Evolutionary conservation across 352 stramenopile species (phyloP).

Genomic region (Aphanomyces astaci): DNA sequence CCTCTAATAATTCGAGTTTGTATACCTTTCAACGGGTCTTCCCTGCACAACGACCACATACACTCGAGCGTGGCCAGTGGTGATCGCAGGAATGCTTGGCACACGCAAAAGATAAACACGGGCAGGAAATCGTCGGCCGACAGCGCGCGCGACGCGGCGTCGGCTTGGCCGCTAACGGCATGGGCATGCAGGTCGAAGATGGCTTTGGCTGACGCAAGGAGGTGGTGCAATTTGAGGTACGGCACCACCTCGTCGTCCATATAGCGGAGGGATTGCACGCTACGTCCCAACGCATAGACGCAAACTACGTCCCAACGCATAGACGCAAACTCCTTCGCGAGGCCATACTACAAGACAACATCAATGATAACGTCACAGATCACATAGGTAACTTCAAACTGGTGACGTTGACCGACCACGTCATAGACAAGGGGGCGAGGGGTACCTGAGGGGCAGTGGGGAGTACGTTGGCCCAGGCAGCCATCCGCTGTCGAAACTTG

Average conservation of each 20-base stretch:
- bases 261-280: slow-evolving; percentile 23
- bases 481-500: slow-evolving; percentile 18
- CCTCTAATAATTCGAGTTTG: neutral
- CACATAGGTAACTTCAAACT: too few species aligned
- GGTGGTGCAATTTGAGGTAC: slow-evolving; percentile 27
- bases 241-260: slow-evolving; percentile 27
- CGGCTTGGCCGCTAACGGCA: neutral
- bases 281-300: neutral
- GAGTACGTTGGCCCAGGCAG: slow-evolving; percentile 23
- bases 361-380: neutral
- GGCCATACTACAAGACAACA: slow-evolving; percentile 6
- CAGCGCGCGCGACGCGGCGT: slow-evolving; percentile 1
- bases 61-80: slow-evolving; percentile 26
- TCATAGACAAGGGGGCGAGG: neutral
- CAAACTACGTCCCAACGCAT: slow-evolving; percentile 2
- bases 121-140: slow-evolving; percentile 36
- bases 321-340: neutral
- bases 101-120: slow-evolving; percentile 37
- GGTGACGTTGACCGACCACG: too few species aligned
- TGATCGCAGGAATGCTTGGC: slow-evolving; percentile 25
- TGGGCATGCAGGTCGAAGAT: slow-evolving; percentile 28
- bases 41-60: slow-evolving; percentile 29
- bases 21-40: slow-evolving; percentile 28
- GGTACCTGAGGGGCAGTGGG: slow-evolving; percentile 24
- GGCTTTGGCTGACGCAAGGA: slow-evolving; percentile 31